Evolutionary conservation across 345 rosid species (phyloP), one percentile per base, ranked within the genome.

Genomic region (Eucalyptus regnans): DNA sequence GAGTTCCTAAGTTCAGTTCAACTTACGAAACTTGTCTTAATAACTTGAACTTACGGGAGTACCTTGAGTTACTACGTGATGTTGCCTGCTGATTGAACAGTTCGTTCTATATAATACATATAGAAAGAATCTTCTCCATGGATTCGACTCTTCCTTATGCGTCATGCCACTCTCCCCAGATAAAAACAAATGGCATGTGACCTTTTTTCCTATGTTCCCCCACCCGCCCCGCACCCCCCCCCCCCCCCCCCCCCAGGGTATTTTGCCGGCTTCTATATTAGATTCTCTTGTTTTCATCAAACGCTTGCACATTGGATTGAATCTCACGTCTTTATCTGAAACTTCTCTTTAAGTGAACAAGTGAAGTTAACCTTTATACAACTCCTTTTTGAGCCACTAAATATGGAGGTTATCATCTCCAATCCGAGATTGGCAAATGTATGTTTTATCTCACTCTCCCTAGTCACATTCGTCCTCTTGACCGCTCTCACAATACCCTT

Each of bases 211-310:
- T 7, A n/a, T n/a, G 76, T 64, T 0, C 4, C 1, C 0, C 2
- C 50, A 12, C 1, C 4, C 49, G 12, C 0, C 18, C 4, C 12
- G n/a, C n/a, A n/a, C n/a, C n/a, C n/a, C n/a, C n/a, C n/a, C n/a
- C 0, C 2, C 49, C 49, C 1, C 4, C 49, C 49, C 0, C 18
- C 4, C 12, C 49, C 49, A 0, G 7, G 17, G 71, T 64, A 64
- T 64, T 29, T 29, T 64, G 71, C 37, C 33, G 37, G 71, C 37
- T 29, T 64, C 71, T 13, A 29, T 29, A n/a, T 64, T 7, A 64
- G 76, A 64, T 64, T 64, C 20, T 64, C 41, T 66, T n/a, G 76
- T 66, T 66, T 66, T 31, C 41, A n/a, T 66, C 41, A 15, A 31
- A 66, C 20, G 76, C 9, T 64, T 64, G 71, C 76, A 14, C 76